Base-by-base conservation (phyloP, 192 early-diverging fungal species). In the Blastocladiella britannica region DNA sequence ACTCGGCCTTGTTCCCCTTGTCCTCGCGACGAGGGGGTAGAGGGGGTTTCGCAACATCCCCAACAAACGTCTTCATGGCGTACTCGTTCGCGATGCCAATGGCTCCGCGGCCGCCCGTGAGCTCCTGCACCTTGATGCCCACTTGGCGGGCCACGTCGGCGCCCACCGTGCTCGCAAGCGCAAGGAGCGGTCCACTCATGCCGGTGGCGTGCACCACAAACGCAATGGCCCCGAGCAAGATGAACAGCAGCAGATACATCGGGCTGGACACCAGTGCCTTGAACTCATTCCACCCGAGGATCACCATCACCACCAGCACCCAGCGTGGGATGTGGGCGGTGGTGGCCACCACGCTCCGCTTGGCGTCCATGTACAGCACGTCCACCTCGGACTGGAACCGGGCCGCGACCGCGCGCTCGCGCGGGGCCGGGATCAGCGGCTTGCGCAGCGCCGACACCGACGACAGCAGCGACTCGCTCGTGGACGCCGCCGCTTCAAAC, bases 261-360 rank as follows among this genome's bases (percentile, higher is more conserved):
- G 95, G 95, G 61, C 83, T 93, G 37, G 74, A 78, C 30, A 96
- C 60, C 22, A 98, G 74, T 0, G 83, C 59, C 67, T 88, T 75
- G 26, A 91, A 85, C 68, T 98, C 95, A 61, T 98, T 98, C 89
- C 91, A 98, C 24, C 95, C 95, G 4, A 98, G 72, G 9, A 84
- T 58, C 4, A 93, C 65, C 29, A 88, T 68, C 56, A 88, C 57
- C 18, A 81, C 75, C 25, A 89, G 70, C 56, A 93, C 76, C 89
- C 91, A 97, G 26, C 70, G 62, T 0, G 93, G 93, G 23, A 95
- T 77, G 52, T 81, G 83, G 57, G 83, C 84, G 28, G 85, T 88
- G 6, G 87, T 89, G 5, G 80, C 64, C 3, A 98, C 91, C 55
- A 89, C 83, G 1, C 89, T 84, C 26, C 95, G 82, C 72, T 98